Base-by-base conservation (phyloP, 179 eudicot species). In the Gypsophila paniculata region DNA sequence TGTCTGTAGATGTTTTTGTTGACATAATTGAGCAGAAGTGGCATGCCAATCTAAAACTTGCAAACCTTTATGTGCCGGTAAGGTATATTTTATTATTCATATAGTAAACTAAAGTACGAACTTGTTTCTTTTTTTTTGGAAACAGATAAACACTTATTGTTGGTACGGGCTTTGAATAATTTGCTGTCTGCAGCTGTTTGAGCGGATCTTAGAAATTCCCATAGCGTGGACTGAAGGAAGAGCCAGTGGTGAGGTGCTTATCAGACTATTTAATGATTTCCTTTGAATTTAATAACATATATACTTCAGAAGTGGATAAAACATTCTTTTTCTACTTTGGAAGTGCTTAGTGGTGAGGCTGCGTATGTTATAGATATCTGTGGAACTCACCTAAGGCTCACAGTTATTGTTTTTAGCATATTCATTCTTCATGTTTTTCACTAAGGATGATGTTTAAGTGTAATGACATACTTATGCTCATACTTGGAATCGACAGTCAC, bases 221-320 rank as follows among this genome's bases (percentile, higher is more conserved):
- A 91, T 93, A 55, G 72, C 80, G 42, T 93, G 96, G 93, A 84
- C 89, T 67, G 81, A 89, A 69, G 98, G 98, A 64, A 89, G 98
- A 93, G 97, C 98, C 80, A 89, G 88, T 61, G 98, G 98, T 86
- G 97, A 93, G 98, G 98, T 93, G 93, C 91, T 85, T 84, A 82
- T 82, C 87, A 74, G 68, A 80, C 86, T 75, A 69, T 67, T 71
- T 69, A 68, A 39, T 44, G 58, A 55, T 48, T 69, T 44, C 52
- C 38, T 66, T 44, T 74, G 19, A 18, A 72, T 58, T 73, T n/a
- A 51, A 65, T 65, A 22, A 58, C 19, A n/a, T 49, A 49, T 21
- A 17, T 61, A 61, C 1, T 9, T 6, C 11, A 46, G 18, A 66
- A 59, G 73, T 51, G 64, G 69, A 77, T 42, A 34, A 72, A 22